phyloP scores from a whole-genome alignment of 371 early-diverging fungal species.

The Rhizomucor miehei region DNA sequence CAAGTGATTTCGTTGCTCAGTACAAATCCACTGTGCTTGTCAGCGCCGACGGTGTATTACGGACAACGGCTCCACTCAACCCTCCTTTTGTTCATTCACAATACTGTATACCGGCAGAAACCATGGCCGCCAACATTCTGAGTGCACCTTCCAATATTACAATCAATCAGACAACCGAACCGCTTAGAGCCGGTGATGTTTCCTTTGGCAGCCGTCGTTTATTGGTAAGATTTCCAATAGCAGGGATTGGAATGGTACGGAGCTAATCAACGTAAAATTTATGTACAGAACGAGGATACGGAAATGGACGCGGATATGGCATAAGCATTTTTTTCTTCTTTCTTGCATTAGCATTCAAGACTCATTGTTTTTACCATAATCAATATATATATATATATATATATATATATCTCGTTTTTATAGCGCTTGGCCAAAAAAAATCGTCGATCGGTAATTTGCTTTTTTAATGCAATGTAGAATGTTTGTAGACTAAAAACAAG shows the following conservation, averaged over 20 bases:
- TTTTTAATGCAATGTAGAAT: too few relatives aligned
- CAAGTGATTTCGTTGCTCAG: conserved; percentile 74
- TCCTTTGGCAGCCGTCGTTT: conserved; percentile 37
- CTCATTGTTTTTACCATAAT: too few relatives aligned
- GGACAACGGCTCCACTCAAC: conserved; percentile 59
- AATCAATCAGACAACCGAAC: conserved; percentile 7
- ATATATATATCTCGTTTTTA: too few relatives aligned
- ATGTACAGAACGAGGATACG: conserved; percentile 26
- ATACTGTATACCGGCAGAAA: conserved; percentile 53
- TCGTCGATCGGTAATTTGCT: too few relatives aligned
- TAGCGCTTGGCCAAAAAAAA: too few relatives aligned
- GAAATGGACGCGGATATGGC: conserved; percentile 30
- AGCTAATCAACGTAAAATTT: background rate
- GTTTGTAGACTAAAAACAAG: too few relatives aligned
- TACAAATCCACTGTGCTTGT: conserved; percentile 86
- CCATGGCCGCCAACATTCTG: conserved; percentile 39
- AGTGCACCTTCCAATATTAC: conserved; percentile 3
- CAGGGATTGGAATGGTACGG: background rate
- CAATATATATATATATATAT: too few relatives aligned
- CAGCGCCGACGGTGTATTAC: conserved; percentile 68
- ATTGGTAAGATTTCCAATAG: conserved; percentile 17
- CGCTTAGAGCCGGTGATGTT: conserved; percentile 16
- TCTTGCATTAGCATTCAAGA: too few relatives aligned
- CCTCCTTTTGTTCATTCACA: conserved; percentile 76
- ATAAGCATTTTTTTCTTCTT: conserved; percentile 2